Conservation (phyloP, 192 early-diverging fungal species). For the Funneliformis geosporum region DNA sequence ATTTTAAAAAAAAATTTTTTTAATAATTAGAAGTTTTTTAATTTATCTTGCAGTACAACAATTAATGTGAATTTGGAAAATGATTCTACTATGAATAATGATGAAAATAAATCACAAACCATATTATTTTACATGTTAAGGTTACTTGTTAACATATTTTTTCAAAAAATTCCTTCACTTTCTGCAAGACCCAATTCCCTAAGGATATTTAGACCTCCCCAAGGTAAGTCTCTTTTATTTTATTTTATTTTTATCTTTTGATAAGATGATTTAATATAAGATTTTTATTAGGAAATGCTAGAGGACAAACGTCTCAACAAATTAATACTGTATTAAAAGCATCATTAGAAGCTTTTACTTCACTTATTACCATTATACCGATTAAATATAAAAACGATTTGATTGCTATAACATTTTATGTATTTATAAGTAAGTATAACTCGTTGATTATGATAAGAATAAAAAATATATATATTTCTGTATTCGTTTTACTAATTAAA, state of each 20-base stretch:
- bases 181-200: slow-evolving; percentile 25
- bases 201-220: slow-evolving; percentile 9
- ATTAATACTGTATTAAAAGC: slow-evolving; percentile 38
- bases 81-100: neutral
- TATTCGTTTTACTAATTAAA: too few relatives aligned
- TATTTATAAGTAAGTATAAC: slow-evolving; percentile 43
- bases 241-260: slow-evolving; percentile 14
- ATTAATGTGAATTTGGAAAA: neutral
- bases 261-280: slow-evolving; percentile 1
- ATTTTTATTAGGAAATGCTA: slow-evolving; percentile 10
- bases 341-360: slow-evolving; percentile 48
- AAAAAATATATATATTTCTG: neutral
- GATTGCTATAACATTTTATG: slow-evolving; percentile 52
- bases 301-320: slow-evolving; percentile 29
- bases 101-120: slow-evolving; percentile 20
- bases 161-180: slow-evolving; percentile 47
- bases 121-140: slow-evolving; percentile 47
- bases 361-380: slow-evolving; percentile 47
- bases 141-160: slow-evolving; percentile 47
- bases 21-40: too few relatives aligned
- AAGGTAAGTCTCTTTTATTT: slow-evolving; percentile 23
- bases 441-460: neutral
- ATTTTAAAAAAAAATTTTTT: neutral
- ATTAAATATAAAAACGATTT: slow-evolving; percentile 49
- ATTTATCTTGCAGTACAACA: neutral